Conservation (phyloP, 1,284 basidiomycete genomes). For the Rhodotorula sp. region DNA sequence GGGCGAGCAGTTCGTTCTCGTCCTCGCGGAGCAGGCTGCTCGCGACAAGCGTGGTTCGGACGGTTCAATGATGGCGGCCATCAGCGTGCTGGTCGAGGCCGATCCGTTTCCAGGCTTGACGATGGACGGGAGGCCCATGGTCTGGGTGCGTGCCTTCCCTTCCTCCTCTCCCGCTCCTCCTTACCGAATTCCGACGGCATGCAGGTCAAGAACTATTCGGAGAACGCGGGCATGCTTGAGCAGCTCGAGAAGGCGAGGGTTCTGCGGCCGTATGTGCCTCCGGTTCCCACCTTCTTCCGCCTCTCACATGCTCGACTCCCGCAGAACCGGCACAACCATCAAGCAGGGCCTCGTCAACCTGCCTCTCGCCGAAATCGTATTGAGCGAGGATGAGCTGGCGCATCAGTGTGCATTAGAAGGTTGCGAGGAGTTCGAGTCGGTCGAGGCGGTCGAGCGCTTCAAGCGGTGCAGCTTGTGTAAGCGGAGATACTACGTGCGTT, state of each 20-base stretch:
- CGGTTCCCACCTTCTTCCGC: no score
- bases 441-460: conserved; percentile 11
- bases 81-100: conserved; percentile 20
- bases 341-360: conserved; percentile 30
- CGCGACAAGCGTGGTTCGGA: neutral
- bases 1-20: conserved; percentile 7
- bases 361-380: conserved; percentile 27
- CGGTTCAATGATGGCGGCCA: neutral
- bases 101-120: conserved; percentile 36
- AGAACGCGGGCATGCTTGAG: conserved; percentile 27
- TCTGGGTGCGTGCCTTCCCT: conserved; percentile 22
- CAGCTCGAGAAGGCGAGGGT: conserved; percentile 30
- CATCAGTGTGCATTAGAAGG: conserved; percentile 21
- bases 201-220: conserved; percentile 37
- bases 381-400: conserved; percentile 24
- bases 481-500: conserved; percentile 38
- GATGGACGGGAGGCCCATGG: conserved; percentile 24
- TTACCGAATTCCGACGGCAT: no score
- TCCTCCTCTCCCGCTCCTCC: neutral
- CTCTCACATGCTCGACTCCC: neutral
- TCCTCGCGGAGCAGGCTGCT: neutral
- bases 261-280: conserved; percentile 24
- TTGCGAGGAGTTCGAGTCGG: conserved; percentile 20
- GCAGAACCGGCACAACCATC: conserved; percentile 27
- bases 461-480: conserved; percentile 37